Evolutionary conservation across 768 basidiomycete genomes (phyloP).

Genomic region (Tylopilus plumbeoviolaceoides): DNA sequence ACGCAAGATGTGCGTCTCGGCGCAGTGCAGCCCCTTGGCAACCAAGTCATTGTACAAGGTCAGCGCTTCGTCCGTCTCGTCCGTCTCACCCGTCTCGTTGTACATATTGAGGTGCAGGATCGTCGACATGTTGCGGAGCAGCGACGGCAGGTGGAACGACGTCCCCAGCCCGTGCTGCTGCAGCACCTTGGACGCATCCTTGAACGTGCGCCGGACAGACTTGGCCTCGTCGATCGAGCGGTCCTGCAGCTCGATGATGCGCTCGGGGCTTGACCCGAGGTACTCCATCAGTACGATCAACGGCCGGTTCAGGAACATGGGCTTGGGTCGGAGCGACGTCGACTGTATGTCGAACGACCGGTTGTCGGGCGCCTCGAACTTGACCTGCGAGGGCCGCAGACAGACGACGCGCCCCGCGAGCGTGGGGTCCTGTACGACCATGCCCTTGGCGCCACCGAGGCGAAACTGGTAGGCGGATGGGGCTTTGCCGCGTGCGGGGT

Average conservation of each 20-base stretch:
- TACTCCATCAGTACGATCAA: constrained; percentile 47
- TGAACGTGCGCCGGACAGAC: constrained; percentile 32
- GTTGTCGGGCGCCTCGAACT: constrained; percentile 39
- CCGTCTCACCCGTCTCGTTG: constrained; percentile 3
- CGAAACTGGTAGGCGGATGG: constrained; percentile 46
- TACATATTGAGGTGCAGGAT: constrained; percentile 30
- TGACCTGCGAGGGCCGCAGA: constrained; percentile 44
- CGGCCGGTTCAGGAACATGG: constrained; percentile 44
- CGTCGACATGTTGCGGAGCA: constrained; percentile 35
- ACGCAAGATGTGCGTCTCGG: constrained; percentile 43
- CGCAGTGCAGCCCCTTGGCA: constrained; percentile 33
- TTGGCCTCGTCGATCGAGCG: constrained; percentile 36
- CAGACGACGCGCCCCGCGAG: constrained; percentile 34
- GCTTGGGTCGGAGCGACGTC: constrained; percentile 40
- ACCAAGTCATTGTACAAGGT: constrained; percentile 36
- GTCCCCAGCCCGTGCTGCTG: constrained; percentile 42
- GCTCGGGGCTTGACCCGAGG: constrained; percentile 32
- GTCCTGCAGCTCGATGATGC: constrained; percentile 37
- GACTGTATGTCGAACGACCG: constrained; percentile 46
- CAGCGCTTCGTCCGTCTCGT: background rate
- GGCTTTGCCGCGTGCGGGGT: constrained; percentile 9
- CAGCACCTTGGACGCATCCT: constrained; percentile 36
- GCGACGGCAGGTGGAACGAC: constrained; percentile 42
- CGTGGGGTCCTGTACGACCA: constrained; percentile 41
- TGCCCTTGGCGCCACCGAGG: constrained; percentile 45